Conservation (phyloP, 2,329 filamentous ascomycete species). For the Neurospora sp. region DNA sequence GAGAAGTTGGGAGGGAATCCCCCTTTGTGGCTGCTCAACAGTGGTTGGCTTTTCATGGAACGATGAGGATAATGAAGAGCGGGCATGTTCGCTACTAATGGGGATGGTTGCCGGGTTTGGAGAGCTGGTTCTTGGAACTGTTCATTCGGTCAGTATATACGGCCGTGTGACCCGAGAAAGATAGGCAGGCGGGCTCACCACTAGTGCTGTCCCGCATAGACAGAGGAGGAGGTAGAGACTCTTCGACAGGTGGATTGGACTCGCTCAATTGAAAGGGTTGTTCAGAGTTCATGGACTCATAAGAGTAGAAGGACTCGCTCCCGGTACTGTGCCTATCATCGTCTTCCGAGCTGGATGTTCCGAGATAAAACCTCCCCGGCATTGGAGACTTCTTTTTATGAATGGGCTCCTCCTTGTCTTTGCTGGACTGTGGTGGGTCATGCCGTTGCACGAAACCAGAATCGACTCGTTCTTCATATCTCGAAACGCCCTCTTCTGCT, state of each 20-base stretch:
- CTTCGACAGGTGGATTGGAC: background rate
- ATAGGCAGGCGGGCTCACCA: background rate
- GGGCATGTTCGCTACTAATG: background rate
- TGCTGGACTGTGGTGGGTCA: background rate
- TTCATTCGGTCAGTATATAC: background rate
- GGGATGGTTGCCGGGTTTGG: background rate
- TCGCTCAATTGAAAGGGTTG: background rate
- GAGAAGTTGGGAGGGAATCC: conserved; percentile 5
- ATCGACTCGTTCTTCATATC: background rate
- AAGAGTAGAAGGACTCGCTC: background rate
- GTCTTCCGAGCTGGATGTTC: background rate
- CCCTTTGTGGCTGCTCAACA: background rate
- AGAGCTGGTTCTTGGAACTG: background rate
- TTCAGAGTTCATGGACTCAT: background rate
- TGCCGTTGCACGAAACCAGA: background rate
- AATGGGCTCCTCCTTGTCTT: background rate
- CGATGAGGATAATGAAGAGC: background rate
- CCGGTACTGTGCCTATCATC: background rate
- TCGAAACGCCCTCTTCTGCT: background rate
- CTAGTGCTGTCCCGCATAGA: background rate
- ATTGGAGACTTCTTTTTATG: background rate
- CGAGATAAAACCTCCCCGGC: background rate
- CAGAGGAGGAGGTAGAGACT: background rate
- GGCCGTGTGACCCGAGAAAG: no score
- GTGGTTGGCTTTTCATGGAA: background rate